Evolutionary conservation across 108 stramenopile species (phyloP).

Genomic region (Cylindrotheca closterium): DNA sequence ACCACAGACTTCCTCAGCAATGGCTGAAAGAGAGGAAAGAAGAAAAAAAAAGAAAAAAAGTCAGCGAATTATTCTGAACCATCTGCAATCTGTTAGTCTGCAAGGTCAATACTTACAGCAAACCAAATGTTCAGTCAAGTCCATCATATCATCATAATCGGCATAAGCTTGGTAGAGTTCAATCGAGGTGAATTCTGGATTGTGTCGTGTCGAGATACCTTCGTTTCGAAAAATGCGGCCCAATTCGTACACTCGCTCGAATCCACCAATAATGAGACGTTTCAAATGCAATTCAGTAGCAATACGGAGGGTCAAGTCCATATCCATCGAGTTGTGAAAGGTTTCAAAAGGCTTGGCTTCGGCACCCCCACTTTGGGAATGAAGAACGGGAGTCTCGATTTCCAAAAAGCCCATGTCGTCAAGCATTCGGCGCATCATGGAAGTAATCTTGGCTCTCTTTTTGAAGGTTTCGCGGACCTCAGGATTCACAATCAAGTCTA

Average conservation of each 20-base stretch:
- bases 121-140: slow-evolving; percentile 88
- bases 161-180: slow-evolving; percentile 99
- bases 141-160: slow-evolving; percentile 98
- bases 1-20: slow-evolving; percentile 79
- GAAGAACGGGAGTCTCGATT: slow-evolving; percentile 98
- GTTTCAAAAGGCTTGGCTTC: slow-evolving; percentile 99
- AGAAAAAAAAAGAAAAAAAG: background rate
- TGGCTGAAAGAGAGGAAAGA: slow-evolving; percentile 27
- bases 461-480: slow-evolving; percentile 89
- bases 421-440: slow-evolving; percentile 84
- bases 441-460: slow-evolving; percentile 87
- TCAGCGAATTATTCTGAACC: background rate
- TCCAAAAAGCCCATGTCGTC: slow-evolving; percentile 94
- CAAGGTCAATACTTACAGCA: slow-evolving; percentile 50
- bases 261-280: slow-evolving; percentile 95
- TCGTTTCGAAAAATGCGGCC: slow-evolving; percentile 99
- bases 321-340: slow-evolving; percentile 92
- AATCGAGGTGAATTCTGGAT: slow-evolving; percentile 98
- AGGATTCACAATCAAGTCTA: slow-evolving; percentile 96
- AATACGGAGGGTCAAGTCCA: slow-evolving; percentile 94
- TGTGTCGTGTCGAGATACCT: slow-evolving; percentile 97
- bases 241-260: slow-evolving; percentile 96
- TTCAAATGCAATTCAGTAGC: slow-evolving; percentile 99
- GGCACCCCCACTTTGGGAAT: slow-evolving; percentile 93
- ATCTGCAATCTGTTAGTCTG: background rate